phyloP scores from a whole-genome alignment of 768 basidiomycete genomes.

The Cystofilobasidium macerans region DNA sequence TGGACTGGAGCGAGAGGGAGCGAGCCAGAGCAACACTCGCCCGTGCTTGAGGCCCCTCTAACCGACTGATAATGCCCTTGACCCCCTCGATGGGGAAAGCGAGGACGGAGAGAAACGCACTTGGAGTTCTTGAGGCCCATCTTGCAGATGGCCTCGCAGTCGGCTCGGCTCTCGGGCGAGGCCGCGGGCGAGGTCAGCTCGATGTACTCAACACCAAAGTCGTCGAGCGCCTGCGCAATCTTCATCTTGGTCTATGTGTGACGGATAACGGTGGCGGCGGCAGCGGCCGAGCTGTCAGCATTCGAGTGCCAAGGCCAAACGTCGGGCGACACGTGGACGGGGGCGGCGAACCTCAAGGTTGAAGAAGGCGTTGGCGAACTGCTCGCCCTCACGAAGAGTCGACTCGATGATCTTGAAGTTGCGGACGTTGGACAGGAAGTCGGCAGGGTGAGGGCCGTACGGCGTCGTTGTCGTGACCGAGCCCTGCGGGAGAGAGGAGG shows the following conservation, averaged over 20 bases:
- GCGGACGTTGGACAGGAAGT: slow-evolving; percentile 25
- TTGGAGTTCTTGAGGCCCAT: slow-evolving; percentile 68
- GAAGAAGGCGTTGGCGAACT: slow-evolving; percentile 97
- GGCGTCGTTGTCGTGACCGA: slow-evolving; percentile 14
- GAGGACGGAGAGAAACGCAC: slow-evolving; percentile 21
- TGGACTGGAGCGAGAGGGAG: no score
- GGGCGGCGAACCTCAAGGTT: slow-evolving; percentile 54
- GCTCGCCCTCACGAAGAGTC: slow-evolving; percentile 94
- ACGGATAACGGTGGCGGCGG: not conserved
- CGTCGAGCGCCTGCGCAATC: slow-evolving; percentile 96
- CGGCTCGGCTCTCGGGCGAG: slow-evolving; percentile 81
- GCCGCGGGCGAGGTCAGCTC: slow-evolving; percentile 97
- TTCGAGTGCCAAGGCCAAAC: not conserved
- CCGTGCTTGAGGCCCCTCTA: no score
- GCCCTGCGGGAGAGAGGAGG: slow-evolving; percentile 6
- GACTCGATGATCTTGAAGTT: slow-evolving; percentile 69
- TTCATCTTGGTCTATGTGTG: slow-evolving; percentile 73
- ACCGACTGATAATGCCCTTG: no score
- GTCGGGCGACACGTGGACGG: not conserved
- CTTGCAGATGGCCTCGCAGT: slow-evolving; percentile 98
- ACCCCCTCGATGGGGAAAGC: not conserved
- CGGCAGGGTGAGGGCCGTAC: slow-evolving; percentile 22
- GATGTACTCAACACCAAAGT: slow-evolving; percentile 98
- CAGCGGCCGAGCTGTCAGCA: not conserved
- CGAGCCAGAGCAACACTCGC: no score